Conservation (phyloP, 495 filamentous ascomycete species). For the Hypoxylon lienhwacheense region DNA sequence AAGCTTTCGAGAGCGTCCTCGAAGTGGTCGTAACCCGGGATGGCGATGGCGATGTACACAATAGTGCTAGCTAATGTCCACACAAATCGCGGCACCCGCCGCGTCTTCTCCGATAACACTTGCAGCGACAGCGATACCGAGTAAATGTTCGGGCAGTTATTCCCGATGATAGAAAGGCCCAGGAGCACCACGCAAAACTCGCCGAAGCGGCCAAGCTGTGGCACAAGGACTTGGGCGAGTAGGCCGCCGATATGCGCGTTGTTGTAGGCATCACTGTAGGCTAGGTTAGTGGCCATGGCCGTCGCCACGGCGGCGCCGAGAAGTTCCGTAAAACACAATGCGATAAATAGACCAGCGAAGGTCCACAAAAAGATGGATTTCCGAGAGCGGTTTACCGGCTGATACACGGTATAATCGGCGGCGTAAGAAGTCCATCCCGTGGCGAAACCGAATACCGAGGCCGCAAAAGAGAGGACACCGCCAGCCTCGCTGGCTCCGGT, state of each 20-base stretch:
- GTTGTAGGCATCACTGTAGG: constrained; percentile 63
- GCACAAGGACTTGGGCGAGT: constrained; percentile 66
- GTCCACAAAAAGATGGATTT: constrained; percentile 68
- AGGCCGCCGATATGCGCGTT: constrained; percentile 70
- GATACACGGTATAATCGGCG: constrained; percentile 84
- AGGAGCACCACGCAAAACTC: constrained; percentile 82
- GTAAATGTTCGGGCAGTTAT: constrained; percentile 90
- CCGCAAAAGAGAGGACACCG: constrained; percentile 68
- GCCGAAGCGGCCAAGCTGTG: constrained; percentile 71
- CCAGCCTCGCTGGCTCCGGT: constrained; percentile 65
- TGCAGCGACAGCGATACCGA: constrained; percentile 76
- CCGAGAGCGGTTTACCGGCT: constrained; percentile 62
- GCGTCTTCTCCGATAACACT: constrained; percentile 64
- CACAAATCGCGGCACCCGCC: constrained; percentile 73
- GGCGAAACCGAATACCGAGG: constrained; percentile 74
- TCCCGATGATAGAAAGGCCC: constrained; percentile 77
- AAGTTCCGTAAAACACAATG: constrained; percentile 77
- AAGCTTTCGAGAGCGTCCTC: constrained; percentile 73
- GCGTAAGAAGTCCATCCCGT: constrained; percentile 81
- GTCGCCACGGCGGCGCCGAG: constrained; percentile 75
- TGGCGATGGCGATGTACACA: constrained; percentile 73
- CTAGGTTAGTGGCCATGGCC: constrained; percentile 57
- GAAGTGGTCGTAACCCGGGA: constrained; percentile 77
- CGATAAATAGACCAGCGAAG: constrained; percentile 68
- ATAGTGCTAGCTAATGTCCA: constrained; percentile 71